phyloP scores from a whole-genome alignment of 192 early-diverging fungal species.

The Podila horticola region DNA sequence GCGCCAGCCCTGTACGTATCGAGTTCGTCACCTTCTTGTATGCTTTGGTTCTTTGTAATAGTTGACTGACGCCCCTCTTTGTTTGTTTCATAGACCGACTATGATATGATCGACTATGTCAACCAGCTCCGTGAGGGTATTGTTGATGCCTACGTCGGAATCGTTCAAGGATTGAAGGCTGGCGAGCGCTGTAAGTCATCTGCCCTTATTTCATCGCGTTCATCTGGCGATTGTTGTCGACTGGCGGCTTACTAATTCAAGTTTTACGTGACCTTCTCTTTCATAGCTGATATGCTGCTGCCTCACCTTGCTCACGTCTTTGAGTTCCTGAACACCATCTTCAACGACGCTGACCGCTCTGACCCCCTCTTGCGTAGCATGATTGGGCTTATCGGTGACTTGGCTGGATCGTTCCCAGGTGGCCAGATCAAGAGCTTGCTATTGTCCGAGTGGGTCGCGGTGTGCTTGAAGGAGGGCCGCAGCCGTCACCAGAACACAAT shows the following conservation, averaged over 20 bases:
- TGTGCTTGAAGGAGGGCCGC: constrained; percentile 84
- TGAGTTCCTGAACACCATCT: constrained; percentile 78
- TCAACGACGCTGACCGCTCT: constrained; percentile 67
- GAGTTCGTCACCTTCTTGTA: not conserved
- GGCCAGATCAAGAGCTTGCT: constrained; percentile 77
- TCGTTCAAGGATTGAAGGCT: constrained; percentile 90
- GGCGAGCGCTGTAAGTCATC: constrained; percentile 69
- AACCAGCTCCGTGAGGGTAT: constrained; percentile 88
- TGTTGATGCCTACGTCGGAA: constrained; percentile 96
- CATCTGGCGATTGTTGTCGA: not conserved
- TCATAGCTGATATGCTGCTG: constrained; percentile 68
- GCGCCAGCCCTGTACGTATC: constrained; percentile 57
- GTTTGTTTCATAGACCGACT: constrained; percentile 58
- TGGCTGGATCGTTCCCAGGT: constrained; percentile 89
- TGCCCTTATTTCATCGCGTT: not conserved
- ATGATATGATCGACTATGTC: constrained; percentile 89
- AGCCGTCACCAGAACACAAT: constrained; percentile 56
- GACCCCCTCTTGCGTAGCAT: constrained; percentile 77
- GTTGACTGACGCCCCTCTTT: not conserved
- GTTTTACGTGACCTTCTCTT: constrained; percentile 16
- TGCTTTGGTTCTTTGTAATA: not conserved
- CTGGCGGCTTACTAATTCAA: not conserved
- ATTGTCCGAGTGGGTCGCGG: constrained; percentile 77
- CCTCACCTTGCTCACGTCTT: constrained; percentile 79
- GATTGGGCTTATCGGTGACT: constrained; percentile 92